These are phyloP conservation scores for Boletellus ananiceps DNA, from an alignment of 768 basidiomycete genomes.

Conservation along the genomic window DNA sequence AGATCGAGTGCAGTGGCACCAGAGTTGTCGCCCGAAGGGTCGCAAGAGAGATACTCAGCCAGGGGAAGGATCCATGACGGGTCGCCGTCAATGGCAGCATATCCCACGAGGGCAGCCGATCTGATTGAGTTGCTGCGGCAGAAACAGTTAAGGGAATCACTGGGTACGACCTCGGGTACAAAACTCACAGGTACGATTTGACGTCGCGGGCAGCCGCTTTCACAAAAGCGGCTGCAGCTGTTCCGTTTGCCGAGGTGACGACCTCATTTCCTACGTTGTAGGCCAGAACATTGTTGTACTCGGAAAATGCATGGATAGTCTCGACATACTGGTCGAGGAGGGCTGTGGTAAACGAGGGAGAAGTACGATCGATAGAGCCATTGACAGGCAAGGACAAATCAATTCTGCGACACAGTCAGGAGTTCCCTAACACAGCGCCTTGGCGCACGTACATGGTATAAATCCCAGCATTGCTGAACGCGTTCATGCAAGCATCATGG, in stretches of 20 bases:
- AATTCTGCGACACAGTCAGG: slow-evolving; percentile 46
- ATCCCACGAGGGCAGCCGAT: slow-evolving; percentile 70
- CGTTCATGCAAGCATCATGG: slow-evolving; percentile 83
- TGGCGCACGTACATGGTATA: slow-evolving; percentile 71
- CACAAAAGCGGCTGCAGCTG: slow-evolving; percentile 69
- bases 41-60: slow-evolving; percentile 80
- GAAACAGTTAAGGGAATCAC: background rate
- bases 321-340: slow-evolving; percentile 71
- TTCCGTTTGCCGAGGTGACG: slow-evolving; percentile 49
- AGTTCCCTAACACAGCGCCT: slow-evolving; percentile 1
- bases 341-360: slow-evolving; percentile 77
- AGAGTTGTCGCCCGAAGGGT: slow-evolving; percentile 47
- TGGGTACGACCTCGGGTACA: background rate
- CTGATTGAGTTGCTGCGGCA: slow-evolving; percentile 52
- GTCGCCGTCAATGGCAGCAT: slow-evolving; percentile 78
- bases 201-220: slow-evolving; percentile 89
- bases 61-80: slow-evolving; percentile 57
- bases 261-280: slow-evolving; percentile 90
- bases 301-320: slow-evolving; percentile 75
- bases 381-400: slow-evolving; percentile 83
- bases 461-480: slow-evolving; percentile 74
- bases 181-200: slow-evolving; percentile 76
- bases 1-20: slow-evolving; percentile 70
- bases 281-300: slow-evolving; percentile 86
- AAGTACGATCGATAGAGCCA: slow-evolving; percentile 72